Evolutionary conservation across 179 eudicot genomes (phyloP).

Genomic region (Spinacia oleracea): DNA sequence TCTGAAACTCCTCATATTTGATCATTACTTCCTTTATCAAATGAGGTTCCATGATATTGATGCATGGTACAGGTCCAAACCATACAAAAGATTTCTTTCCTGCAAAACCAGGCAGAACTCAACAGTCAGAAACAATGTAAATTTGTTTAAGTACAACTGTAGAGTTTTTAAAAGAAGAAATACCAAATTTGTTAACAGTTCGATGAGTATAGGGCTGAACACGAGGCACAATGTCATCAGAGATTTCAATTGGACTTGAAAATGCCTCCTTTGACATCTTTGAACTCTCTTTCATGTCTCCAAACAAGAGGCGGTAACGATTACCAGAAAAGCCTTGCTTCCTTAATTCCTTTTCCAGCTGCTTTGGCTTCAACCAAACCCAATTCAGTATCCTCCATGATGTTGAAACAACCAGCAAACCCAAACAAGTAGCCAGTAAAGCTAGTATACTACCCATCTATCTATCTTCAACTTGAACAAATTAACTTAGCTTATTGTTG

Average conservation of each 20-base stretch:
- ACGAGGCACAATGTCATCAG: conserved; percentile 23
- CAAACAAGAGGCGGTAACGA: conserved; percentile 29
- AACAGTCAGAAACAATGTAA: background rate
- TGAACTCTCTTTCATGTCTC: conserved; percentile 33
- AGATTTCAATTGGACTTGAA: conserved; percentile 24
- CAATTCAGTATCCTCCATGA: conserved; percentile 29
- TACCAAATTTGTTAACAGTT: conserved; percentile 25
- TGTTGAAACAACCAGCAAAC: conserved; percentile 12
- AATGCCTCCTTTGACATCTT: conserved; percentile 31
- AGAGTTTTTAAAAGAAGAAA: background rate
- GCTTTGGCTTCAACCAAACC: conserved; percentile 33
- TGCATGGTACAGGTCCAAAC: conserved; percentile 37
- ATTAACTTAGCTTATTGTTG: background rate
- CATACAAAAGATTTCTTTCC: conserved; percentile 35
- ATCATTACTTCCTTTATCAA: conserved; percentile 32
- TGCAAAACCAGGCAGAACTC: conserved; percentile 5
- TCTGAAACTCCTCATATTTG: conserved; percentile 38
- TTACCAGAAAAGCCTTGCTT: conserved; percentile 34
- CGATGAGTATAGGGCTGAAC: conserved; percentile 31
- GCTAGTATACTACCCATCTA: conserved; percentile 22
- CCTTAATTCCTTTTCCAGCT: conserved; percentile 29
- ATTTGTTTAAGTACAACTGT: background rate
- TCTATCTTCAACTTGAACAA: conserved; percentile 12
- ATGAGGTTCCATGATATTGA: conserved; percentile 37
- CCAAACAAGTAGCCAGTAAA: conserved; percentile 15